phyloP scores from a whole-genome alignment of 176 grass and related monocot genomes.

The Alloteropsis semialata region DNA sequence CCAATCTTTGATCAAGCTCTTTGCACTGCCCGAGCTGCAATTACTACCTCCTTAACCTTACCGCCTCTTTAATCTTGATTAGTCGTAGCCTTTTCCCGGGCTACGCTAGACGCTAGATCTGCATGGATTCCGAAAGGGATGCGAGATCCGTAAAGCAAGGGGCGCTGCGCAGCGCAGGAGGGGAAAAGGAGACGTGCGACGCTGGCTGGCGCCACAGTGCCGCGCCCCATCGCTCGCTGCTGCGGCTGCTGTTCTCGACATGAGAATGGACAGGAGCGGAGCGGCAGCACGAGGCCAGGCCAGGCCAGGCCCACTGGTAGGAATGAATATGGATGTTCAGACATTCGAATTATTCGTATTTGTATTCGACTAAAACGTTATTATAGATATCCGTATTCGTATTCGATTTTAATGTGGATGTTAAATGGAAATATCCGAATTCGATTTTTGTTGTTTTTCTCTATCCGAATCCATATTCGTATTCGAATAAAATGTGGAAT shows the following conservation, averaged over 20 bases:
- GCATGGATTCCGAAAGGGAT: conserved; percentile 38
- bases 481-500: no score
- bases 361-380: no score
- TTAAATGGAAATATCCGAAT: no score
- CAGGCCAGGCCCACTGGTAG: no score
- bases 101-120: conserved; percentile 11
- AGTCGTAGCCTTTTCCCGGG: background rate
- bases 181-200: background rate
- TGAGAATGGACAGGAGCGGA: background rate
- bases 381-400: no score
- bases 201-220: background rate
- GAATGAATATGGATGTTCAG: no score
- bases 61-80: background rate
- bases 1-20: background rate
- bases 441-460: no score
- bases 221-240: background rate
- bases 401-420: no score
- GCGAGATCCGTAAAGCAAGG: conserved; percentile 33
- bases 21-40: background rate
- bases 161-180: background rate
- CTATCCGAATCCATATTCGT: no score
- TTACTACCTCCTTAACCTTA: background rate
- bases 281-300: background rate
- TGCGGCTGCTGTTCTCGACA: background rate
- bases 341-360: no score